Conservation (phyloP, 257 asterid genomes). For the Scutellaria barbata region DNA sequence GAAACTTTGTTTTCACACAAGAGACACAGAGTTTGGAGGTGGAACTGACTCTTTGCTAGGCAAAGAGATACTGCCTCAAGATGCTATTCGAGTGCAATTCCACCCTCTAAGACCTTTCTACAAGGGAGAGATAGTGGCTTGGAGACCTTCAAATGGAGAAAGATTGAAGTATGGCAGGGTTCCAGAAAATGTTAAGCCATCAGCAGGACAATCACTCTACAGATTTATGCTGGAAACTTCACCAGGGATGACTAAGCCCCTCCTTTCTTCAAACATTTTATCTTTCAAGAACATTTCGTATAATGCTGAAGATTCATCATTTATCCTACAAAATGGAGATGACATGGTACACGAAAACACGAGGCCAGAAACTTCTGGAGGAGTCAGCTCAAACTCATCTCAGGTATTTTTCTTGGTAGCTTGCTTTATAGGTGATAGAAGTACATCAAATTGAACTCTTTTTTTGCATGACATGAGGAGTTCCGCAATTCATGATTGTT, state of each 20-base stretch:
- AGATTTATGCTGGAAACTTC: conserved; percentile 76
- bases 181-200: conserved; percentile 82
- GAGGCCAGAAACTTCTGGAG: conserved; percentile 54
- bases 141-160: conserved; percentile 87
- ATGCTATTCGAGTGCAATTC: conserved; percentile 85
- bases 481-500: conserved; percentile 4
- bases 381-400: conserved; percentile 51
- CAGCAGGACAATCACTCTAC: conserved; percentile 90
- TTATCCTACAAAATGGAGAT: conserved; percentile 46
- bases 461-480: conserved; percentile 27
- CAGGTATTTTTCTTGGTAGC: conserved; percentile 54
- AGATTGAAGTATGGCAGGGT: conserved; percentile 87
- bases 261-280: conserved; percentile 86
- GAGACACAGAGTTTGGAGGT: conserved; percentile 47
- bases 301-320: conserved; percentile 51
- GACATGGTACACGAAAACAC: conserved; percentile 38
- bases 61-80: conserved; percentile 80
- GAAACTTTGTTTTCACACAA: conserved; percentile 66
- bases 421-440: conserved; percentile 13
- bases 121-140: conserved; percentile 92
- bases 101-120: conserved; percentile 96
- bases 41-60: conserved; percentile 67
- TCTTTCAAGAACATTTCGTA: conserved; percentile 77
- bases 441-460: background rate
- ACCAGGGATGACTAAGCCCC: conserved; percentile 56